Percentiles rank a stretch among this genome's conserved stretches.
Conservation (phyloP, 768 basidiomycete species). For the Boletus coccyginus region DNA sequence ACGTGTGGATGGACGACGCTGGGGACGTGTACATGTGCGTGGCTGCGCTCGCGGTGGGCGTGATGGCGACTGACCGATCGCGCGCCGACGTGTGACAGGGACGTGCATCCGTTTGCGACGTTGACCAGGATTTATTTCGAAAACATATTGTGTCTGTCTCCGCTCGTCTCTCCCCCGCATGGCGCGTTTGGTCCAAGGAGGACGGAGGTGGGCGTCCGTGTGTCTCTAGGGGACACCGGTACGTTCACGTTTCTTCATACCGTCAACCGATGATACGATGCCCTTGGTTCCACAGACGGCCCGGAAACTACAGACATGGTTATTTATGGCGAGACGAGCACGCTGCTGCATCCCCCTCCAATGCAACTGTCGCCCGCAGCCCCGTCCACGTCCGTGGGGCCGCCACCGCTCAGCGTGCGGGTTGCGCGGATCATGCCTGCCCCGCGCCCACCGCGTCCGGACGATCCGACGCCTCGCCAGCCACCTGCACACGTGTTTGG, state of each 20-base stretch:
- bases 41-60: background rate
- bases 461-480: constrained; percentile 74
- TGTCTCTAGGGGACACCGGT: constrained; percentile 72
- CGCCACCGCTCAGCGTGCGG: constrained; percentile 35
- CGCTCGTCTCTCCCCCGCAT: constrained; percentile 28
- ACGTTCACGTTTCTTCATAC: background rate
- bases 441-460: constrained; percentile 56
- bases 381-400: constrained; percentile 20
- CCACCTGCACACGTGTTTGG: constrained; percentile 43
- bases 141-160: constrained; percentile 57
- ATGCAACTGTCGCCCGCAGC: constrained; percentile 10
- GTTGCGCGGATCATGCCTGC: constrained; percentile 57
- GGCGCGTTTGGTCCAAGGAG: constrained; percentile 21
- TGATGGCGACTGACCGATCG: background rate
- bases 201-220: constrained; percentile 60
- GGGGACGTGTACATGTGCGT: constrained; percentile 50
- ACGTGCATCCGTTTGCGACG: constrained; percentile 64
- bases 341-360: constrained; percentile 7
- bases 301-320: constrained; percentile 68
- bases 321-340: constrained; percentile 42
- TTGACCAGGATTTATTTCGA: constrained; percentile 68
- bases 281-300: constrained; percentile 42
- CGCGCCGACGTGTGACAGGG: constrained; percentile 37
- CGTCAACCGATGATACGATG: background rate
- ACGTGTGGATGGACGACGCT: constrained; percentile 59